These are phyloP conservation scores for Psophocarpus tetragonolobus DNA, from an alignment of 306 rosid species.

Conservation along the genomic window DNA sequence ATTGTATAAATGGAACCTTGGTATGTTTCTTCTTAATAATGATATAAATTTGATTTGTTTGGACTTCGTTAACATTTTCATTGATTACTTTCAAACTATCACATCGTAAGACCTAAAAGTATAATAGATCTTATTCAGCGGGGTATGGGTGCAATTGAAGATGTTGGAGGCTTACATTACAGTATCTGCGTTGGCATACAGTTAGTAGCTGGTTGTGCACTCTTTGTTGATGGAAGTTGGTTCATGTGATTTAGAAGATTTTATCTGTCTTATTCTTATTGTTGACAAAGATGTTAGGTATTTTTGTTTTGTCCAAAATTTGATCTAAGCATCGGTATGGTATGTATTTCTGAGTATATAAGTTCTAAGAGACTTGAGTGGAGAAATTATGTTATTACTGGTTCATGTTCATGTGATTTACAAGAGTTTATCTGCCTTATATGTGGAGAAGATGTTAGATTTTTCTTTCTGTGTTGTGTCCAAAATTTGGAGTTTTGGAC, in stretches of 20 bases:
- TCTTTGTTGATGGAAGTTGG: neutral
- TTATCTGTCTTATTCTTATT: neutral
- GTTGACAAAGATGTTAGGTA: conserved; percentile 1
- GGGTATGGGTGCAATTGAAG: conserved; percentile 27
- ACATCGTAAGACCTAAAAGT: neutral
- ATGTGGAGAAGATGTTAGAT: neutral
- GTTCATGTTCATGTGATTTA: conserved; percentile 14
- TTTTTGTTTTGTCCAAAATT: neutral
- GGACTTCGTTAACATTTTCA: neutral
- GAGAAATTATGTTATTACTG: too few species aligned
- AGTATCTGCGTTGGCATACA: neutral
- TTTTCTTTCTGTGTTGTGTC: neutral
- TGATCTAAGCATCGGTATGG: too few species aligned
- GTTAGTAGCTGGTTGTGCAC: conserved; percentile 19
- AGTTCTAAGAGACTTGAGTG: too few species aligned
- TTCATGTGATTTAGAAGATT: conserved; percentile 3
- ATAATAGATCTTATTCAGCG: neutral
- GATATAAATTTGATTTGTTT: neutral
- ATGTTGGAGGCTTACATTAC: neutral
- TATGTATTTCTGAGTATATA: too few species aligned
- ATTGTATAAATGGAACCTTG: neutral
- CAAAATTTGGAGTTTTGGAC: conserved; percentile 28
- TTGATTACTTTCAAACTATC: neutral
- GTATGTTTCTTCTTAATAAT: neutral
- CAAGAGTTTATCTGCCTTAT: conserved; percentile 15